These are phyloP conservation scores for Annona cherimola DNA, from an alignment of 164 flowering plant species.

Conservation along the genomic window DNA sequence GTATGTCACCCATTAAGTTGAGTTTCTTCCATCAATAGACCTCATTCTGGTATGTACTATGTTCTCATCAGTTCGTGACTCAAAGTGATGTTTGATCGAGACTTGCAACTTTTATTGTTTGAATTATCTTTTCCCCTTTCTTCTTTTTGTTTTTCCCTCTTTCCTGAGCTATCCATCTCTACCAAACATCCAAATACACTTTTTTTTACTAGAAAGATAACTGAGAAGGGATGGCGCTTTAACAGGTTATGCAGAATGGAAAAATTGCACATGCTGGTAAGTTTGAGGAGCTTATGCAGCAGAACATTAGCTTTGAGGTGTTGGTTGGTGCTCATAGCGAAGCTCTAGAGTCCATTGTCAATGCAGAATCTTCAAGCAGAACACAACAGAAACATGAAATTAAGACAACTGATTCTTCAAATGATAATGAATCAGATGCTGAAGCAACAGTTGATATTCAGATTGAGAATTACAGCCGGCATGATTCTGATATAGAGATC, in stretches of 20 bases:
- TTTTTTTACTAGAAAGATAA: neutral
- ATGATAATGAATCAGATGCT: slow-evolving; percentile 24
- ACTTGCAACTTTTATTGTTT: no score
- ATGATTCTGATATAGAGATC: slow-evolving; percentile 54
- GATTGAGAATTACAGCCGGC: slow-evolving; percentile 27
- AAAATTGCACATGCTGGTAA: slow-evolving; percentile 74
- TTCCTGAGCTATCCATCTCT: no score
- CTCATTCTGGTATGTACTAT: slow-evolving; percentile 69
- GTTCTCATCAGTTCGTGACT: no score
- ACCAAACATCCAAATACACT: neutral
- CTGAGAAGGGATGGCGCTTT: neutral
- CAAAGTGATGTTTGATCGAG: no score
- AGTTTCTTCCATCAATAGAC: slow-evolving; percentile 96
- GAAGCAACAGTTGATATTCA: slow-evolving; percentile 27
- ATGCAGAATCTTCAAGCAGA: slow-evolving; percentile 52
- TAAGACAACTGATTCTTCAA: neutral
- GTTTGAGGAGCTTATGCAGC: slow-evolving; percentile 67
- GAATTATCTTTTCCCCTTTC: no score
- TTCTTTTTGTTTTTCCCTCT: no score
- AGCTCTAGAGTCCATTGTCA: slow-evolving; percentile 69
- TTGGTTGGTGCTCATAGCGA: slow-evolving; percentile 88
- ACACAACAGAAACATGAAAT: slow-evolving; percentile 16
- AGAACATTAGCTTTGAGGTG: slow-evolving; percentile 75
- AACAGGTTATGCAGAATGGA: slow-evolving; percentile 95
- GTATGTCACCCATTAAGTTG: slow-evolving; percentile 96